A percentile compares a stretch with the other conserved stretches of the same genome.
Evolutionary conservation across 192 early-diverging fungal genomes (phyloP).

Genomic region (Dissophora globulifera): DNA sequence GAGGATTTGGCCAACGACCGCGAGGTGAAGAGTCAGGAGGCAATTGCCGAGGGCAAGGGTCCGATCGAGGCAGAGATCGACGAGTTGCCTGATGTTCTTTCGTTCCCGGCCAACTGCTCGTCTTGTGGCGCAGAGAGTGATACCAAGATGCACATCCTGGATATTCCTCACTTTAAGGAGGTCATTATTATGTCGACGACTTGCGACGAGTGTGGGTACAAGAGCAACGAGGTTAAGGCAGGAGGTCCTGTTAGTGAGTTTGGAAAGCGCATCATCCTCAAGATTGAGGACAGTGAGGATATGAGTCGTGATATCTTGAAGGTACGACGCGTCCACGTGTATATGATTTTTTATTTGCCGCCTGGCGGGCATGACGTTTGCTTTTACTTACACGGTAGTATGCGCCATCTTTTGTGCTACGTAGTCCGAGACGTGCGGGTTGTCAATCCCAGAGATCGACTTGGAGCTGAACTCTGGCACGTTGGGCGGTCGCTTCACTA

Average conservation of each 20-base stretch:
- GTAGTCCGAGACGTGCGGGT: conserved; percentile 89
- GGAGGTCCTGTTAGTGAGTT: conserved; percentile 84
- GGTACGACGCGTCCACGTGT: too few species aligned
- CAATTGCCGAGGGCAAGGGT: conserved; percentile 51
- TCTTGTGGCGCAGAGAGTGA: conserved; percentile 79
- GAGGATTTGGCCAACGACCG: conserved; percentile 34
- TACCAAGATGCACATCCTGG: conserved; percentile 90
- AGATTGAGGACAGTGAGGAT: conserved; percentile 86
- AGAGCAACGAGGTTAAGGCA: conserved; percentile 96
- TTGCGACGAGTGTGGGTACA: conserved; percentile 94
- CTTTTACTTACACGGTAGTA: too few species aligned
- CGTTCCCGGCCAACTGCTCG: conserved; percentile 89
- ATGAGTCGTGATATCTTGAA: conserved; percentile 93
- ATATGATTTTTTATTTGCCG: too few species aligned
- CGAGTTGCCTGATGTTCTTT: conserved; percentile 75
- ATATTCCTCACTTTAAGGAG: conserved; percentile 97
- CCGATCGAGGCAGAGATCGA: conserved; percentile 62
- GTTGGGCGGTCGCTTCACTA: conserved; percentile 94
- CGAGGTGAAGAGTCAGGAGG: conserved; percentile 3
- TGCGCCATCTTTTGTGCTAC: not conserved
- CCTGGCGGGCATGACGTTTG: too few species aligned
- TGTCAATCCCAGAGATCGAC: conserved; percentile 89
- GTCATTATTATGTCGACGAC: conserved; percentile 95
- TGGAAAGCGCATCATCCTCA: conserved; percentile 86
- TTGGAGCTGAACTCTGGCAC: conserved; percentile 89